Evolutionary conservation across 1,139 yeast species (phyloP), one percentile per base, ranked within the genome.

Genomic region (Williopsis jadinii): DNA sequence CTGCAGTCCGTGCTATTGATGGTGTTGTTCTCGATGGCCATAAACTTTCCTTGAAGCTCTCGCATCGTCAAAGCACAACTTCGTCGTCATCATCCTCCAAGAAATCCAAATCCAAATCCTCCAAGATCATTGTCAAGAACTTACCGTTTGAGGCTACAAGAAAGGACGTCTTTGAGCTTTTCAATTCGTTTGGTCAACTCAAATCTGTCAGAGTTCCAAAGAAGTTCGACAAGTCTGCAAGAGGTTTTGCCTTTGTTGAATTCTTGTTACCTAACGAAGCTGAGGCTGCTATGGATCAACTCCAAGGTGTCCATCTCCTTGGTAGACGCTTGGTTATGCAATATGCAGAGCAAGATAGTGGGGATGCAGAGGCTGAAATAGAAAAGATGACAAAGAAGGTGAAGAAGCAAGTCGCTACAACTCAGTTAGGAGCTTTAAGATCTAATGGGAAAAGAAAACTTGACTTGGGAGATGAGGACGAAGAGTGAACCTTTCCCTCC

Each of bases 201-300:
- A 87, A 90, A 56, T 84, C 97, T 2, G 96, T 90, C 36, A 82
- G 98, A 60, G 92, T 92, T 39, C 99, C 99, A 28, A 84, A 84
- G 75, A 94, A 94, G 62, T 88, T 90, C 68, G 95, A 92, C 71
- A 84, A 84, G 61, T 77, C 90, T 30, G 95, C 97, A 12, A 79
- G 98, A 61, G 99, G 99, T 60, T 92, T 92, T 68, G 98, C 98
- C 0, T 92, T 92, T 62, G 96, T 94, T 37, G 99, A 92, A 63
- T 94, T 84, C 58, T 70, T 84, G 14, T 70, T 94, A 36, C 73
- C 87, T 34, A 86, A 88, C 62, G 99, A 92, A 63, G 97, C 98
- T 2, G 95, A 84, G 60, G 80, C 72, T 59, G 98, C 97, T n/a
- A 84, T 92, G 90, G 81, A 81, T 54, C 94, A 90, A 60, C 74